phyloP scores from a whole-genome alignment of 768 basidiomycete species.

The Neoboletus brunneissimus region DNA sequence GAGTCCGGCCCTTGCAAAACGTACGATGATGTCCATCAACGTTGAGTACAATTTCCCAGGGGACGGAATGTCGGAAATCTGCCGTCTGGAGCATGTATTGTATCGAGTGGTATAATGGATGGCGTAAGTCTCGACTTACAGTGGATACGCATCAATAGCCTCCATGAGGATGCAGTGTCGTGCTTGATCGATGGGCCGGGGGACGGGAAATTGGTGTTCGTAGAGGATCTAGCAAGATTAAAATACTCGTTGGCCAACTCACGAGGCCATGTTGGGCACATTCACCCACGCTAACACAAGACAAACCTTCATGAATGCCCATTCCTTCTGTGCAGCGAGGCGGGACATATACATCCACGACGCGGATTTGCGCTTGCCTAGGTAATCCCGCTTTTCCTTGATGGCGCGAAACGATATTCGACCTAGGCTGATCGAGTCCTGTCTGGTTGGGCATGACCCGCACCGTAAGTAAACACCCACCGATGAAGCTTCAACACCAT shows the following conservation, averaged over 20 bases:
- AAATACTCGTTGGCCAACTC: neutral
- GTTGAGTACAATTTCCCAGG: constrained; percentile 89
- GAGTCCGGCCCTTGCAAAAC: constrained; percentile 89
- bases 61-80: constrained; percentile 77
- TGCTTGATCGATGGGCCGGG: constrained; percentile 89
- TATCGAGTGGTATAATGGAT: neutral
- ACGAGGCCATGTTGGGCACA: neutral
- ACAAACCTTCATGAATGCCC: constrained; percentile 94
- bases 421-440: constrained; percentile 63
- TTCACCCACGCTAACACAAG: no score
- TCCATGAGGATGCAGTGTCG: constrained; percentile 97
- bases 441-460: constrained; percentile 1
- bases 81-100: constrained; percentile 55
- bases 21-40: constrained; percentile 94
- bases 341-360: constrained; percentile 99
- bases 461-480: constrained; percentile 37
- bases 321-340: constrained; percentile 95
- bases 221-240: constrained; percentile 67
- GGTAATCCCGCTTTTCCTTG: constrained; percentile 94
- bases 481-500: constrained; percentile 93
- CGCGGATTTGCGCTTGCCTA: constrained; percentile 92
- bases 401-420: constrained; percentile 97
- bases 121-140: constrained; percentile 52
- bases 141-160: constrained; percentile 88
- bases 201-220: constrained; percentile 91